Evolutionary conservation across 441 rosid genomes (phyloP), one percentile per base, ranked within the genome.

Genomic region (Bocquillonia castaneifolia): DNA sequence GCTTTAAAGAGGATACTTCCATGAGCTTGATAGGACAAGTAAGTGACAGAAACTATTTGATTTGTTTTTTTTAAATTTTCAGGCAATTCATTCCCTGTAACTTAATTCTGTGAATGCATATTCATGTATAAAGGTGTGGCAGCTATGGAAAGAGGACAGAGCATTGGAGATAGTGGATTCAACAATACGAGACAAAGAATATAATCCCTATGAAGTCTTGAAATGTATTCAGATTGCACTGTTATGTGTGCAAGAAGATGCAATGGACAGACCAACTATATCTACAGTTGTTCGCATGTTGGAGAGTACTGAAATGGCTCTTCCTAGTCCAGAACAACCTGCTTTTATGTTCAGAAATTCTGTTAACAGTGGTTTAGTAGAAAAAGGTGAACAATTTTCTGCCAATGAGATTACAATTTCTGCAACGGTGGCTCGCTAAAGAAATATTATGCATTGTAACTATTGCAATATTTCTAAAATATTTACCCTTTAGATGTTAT

Each of bases 221-320:
- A 79, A 82, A 61, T 78, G 72, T 67, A 73, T 83, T 20, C 85
- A 83, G 32, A 70, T 79, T 20, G 81, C 77, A 55, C 68, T 81
- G 4, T 67, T 83, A 6, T 82, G 79, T 61, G 80, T 80, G 25
- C 85, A 81, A 45, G 72, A 73, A 8, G 62, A 53, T 10, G 64
- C 77, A 23, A 64, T 20, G 13, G 86, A 81, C 13, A 83, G 85
- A 72, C 85, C 89, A 6, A 68, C 56, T 58, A 83, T 79, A 72
- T 64, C 59, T 6, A 26, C 56, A 0, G 76, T 83, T 10, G 3
- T 81, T 55, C 66, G 77, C 3, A 80, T 82, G 89, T 58, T 82
- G 31, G 67, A 64, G 6, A 80, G 81, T 18, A n/a, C n/a, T n/a
- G 67, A 74, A 34, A 59, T 22, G 0, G 1, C 47, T 12, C 45